phyloP scores from a whole-genome alignment of 139 green algal species.

The Limnomonas spitsbergensis region DNA sequence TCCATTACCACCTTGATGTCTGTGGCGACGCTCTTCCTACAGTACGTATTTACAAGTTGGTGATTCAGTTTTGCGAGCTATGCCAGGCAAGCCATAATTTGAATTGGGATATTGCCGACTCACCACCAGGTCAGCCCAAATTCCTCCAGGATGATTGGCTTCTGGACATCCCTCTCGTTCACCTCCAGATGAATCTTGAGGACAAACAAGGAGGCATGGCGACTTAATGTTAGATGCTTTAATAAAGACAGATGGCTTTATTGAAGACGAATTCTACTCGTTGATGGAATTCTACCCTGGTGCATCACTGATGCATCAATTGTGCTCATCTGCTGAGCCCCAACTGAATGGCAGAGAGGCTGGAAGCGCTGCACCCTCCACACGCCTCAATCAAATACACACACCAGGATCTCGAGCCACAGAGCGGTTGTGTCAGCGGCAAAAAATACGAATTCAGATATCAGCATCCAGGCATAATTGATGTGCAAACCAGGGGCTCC shows the following conservation, averaged over 20 bases:
- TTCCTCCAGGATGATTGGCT: conserved; percentile 36
- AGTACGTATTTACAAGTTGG: too few species aligned
- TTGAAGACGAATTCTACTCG: not conserved
- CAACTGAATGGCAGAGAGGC: too few species aligned
- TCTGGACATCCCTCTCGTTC: not conserved
- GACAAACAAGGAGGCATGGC: not conserved
- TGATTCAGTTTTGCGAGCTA: too few species aligned
- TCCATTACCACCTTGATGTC: conserved; percentile 14
- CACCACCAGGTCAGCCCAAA: conserved; percentile 36
- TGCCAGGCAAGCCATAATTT: too few species aligned
- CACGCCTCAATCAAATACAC: too few species aligned
- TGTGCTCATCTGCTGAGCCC: not conserved
- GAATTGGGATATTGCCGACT: not conserved
- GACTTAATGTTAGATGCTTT: not conserved
- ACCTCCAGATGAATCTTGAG: not conserved
- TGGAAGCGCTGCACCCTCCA: too few species aligned
- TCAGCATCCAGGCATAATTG: too few species aligned
- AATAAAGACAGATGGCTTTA: not conserved
- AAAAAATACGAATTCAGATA: too few species aligned
- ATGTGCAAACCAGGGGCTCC: too few species aligned
- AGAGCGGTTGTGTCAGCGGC: too few species aligned
- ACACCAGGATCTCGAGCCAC: too few species aligned
- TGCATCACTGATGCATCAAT: not conserved
- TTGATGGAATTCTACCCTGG: not conserved
- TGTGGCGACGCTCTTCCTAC: not conserved